Conservation (phyloP, 2,329 filamentous ascomycete genomes). For the Capronia epimyces region DNA sequence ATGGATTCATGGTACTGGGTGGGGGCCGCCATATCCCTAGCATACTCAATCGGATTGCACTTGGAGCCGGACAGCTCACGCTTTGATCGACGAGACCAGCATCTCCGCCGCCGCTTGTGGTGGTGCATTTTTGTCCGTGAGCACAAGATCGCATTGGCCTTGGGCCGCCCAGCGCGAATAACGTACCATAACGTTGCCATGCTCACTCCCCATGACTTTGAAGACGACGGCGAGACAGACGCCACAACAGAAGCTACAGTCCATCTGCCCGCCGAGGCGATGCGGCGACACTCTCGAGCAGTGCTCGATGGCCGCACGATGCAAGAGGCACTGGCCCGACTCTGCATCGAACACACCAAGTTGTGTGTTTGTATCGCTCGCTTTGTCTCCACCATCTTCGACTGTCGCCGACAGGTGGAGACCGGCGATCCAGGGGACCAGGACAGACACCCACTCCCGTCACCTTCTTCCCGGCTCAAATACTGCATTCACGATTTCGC, state of each 20-base stretch:
- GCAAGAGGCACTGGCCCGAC: not conserved
- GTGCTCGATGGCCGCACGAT: not conserved
- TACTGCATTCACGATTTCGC: slow-evolving; percentile 2
- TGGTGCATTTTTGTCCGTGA: slow-evolving; percentile 5
- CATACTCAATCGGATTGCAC: slow-evolving; percentile 1
- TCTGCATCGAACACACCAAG: slow-evolving; percentile 8
- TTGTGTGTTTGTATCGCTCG: slow-evolving; percentile 4
- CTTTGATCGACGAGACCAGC: not conserved
- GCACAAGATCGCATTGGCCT: slow-evolving; percentile 1
- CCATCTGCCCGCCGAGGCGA: too few relatives aligned
- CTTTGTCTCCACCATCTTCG: slow-evolving; percentile 2
- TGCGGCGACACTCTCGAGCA: too few relatives aligned
- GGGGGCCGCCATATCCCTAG: slow-evolving; percentile 2
- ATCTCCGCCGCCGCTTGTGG: slow-evolving; percentile 3
- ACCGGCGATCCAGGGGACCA: not conserved
- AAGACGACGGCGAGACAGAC: too few relatives aligned
- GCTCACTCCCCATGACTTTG: slow-evolving; percentile 4
- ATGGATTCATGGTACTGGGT: slow-evolving; percentile 6
- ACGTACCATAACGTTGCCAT: slow-evolving; percentile 1
- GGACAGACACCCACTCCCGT: not conserved
- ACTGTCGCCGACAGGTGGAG: slow-evolving; percentile 3
- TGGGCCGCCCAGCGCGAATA: not conserved
- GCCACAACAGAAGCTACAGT: too few relatives aligned
- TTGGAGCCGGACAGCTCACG: not conserved
- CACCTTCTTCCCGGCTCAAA: slow-evolving; percentile 1